phyloP scores from a whole-genome alignment of 176 grass and related monocot genomes.

The Oropetium thomaeum region DNA sequence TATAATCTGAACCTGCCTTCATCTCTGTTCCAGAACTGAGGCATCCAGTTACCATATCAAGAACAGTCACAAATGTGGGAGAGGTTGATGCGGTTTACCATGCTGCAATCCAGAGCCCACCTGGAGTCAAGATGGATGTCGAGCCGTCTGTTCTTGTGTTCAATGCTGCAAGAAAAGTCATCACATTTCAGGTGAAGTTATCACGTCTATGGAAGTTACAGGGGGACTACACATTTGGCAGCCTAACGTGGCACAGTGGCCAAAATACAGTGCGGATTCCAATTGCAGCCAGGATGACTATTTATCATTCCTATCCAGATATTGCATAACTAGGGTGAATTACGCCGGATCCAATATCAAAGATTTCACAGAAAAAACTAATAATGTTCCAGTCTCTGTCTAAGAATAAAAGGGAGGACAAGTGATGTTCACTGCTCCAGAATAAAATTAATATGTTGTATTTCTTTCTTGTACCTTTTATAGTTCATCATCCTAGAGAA shows the following conservation, averaged over 20 bases:
- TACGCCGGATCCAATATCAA: background rate
- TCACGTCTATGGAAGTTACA: conserved; percentile 30
- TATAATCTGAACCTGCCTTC: conserved; percentile 32
- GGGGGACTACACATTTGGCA: conserved; percentile 33
- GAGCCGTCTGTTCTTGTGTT: conserved; percentile 24
- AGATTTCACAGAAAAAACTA: background rate
- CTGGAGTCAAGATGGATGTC: conserved; percentile 28
- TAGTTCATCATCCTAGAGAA: background rate
- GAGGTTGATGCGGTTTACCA: conserved; percentile 21
- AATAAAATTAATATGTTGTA: background rate
- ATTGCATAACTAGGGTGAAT: background rate
- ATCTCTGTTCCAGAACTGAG: conserved; percentile 28
- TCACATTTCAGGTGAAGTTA: conserved; percentile 23
- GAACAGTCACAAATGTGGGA: conserved; percentile 32
- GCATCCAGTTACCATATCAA: background rate
- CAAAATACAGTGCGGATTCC: conserved; percentile 11
- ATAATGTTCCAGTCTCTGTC: no score
- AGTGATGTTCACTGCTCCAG: background rate
- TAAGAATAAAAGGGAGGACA: background rate
- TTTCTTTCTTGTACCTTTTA: background rate
- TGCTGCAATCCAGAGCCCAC: background rate
- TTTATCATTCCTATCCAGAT: conserved; percentile 14
- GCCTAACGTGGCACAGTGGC: conserved; percentile 28
- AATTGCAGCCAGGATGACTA: background rate
- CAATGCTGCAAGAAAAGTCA: conserved; percentile 5